Percentiles rank a stretch among this genome's conserved stretches.
These are phyloP conservation scores for Aspergillus pseudoglaucus DNA, from an alignment of 2,329 filamentous ascomycete genomes.

Conservation along the genomic window DNA sequence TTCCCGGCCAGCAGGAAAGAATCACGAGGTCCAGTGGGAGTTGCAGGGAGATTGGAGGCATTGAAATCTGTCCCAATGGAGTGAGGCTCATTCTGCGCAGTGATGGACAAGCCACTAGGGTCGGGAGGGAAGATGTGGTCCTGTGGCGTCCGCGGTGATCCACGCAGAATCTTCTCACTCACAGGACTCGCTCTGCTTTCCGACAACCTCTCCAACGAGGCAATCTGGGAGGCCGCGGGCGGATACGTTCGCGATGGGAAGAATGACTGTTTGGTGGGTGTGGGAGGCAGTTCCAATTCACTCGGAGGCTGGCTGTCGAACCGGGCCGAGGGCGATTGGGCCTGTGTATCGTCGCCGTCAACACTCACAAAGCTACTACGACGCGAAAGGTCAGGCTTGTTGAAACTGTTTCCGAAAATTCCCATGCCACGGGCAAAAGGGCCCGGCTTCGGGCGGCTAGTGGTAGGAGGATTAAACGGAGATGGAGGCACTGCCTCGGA, in stretches of 20 bases:
- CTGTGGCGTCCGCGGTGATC: constrained; percentile 70
- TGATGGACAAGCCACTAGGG: constrained; percentile 76
- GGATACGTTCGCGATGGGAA: constrained; percentile 32
- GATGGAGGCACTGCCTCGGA: constrained; percentile 76
- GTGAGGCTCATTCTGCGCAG: constrained; percentile 49
- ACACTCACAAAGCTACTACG: constrained; percentile 71
- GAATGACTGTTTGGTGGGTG: constrained; percentile 67
- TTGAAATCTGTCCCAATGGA: constrained; percentile 35
- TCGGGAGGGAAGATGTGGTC: constrained; percentile 70
- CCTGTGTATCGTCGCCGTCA: constrained; percentile 66
- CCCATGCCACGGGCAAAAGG: constrained; percentile 60
- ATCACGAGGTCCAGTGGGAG: constrained; percentile 65
- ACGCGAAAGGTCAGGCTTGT: constrained; percentile 44
- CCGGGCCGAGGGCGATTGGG: constrained; percentile 50
- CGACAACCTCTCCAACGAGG: constrained; percentile 29
- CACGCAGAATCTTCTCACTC: constrained; percentile 47
- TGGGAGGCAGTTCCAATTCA: constrained; percentile 78
- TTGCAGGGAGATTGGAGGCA: constrained; percentile 60
- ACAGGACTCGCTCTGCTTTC: constrained; percentile 51
- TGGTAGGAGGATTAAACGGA: constrained; percentile 63
- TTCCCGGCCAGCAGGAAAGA: constrained; percentile 53
- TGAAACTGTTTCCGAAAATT: constrained; percentile 55
- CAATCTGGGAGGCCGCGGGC: constrained; percentile 25
- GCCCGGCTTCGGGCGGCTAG: constrained; percentile 56
- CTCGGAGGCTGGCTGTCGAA: constrained; percentile 51